Base-by-base conservation (phyloP, 441 rosid genomes). In the Syzygium malaccense region DNA sequence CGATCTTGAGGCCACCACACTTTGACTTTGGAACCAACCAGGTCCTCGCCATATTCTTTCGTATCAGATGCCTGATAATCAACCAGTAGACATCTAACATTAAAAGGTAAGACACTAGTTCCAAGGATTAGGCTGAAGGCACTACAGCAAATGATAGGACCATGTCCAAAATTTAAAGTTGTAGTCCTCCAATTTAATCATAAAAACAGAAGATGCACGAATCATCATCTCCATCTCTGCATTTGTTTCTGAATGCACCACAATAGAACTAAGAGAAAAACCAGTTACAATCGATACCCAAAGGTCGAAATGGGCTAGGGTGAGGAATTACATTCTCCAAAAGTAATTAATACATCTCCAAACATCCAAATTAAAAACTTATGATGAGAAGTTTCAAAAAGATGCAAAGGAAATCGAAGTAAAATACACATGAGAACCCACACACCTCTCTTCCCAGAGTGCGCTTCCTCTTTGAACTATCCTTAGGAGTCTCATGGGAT, bases 1-100 rank as follows among this genome's bases (percentile, higher is more conserved):
- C 71, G 88, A 94, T 98, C 99, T 45, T 88, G 51, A n/a, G 99
- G 99, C 99, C 99, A 98, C 97, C 98, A 98, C 83, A 98, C 97
- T 93, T 93, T 92, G 88, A 98, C 90, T 92, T 91, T 97, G 32
- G 92, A 86, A 83, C 99, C 99, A 91, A 97, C 95, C 87, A 97
- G 89, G 88, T 87, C 92, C 85, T 93, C 94, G 55, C 91, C 97
- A 89, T 86, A 86, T 66, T 86, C 94, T 90, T 88, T 88, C 68
- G 87, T 87, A 88, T 90, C 94, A 91, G 99, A 90, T 80, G 89
- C 94, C 99, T 97, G 95, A 86, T 58, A 91, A 88, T 57, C 58
- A 93, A 92, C 84, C 86, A 88, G 48, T 87, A 51, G 55, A 23
- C 60, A 75, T 78, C 41, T 41, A 49, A 66, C 26, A n/a, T 28